Percentiles rank a stretch among this genome's conserved stretches.
phyloP scores from a whole-genome alignment of 345 rosid genomes.

The Zanthoxylum bungeanum region DNA sequence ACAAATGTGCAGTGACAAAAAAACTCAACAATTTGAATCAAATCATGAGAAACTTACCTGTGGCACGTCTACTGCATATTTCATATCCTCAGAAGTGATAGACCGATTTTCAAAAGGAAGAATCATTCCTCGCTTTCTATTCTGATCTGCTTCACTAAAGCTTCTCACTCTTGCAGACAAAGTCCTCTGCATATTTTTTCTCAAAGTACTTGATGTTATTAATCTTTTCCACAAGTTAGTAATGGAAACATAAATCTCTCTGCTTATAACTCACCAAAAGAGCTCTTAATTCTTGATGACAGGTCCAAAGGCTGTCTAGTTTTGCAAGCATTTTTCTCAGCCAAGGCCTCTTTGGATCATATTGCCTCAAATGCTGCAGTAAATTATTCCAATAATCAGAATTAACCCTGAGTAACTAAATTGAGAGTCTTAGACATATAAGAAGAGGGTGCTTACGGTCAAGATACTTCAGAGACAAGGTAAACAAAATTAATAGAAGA shows the following conservation, averaged over 20 bases:
- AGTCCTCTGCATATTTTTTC: constrained; percentile 34
- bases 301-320: constrained; percentile 33
- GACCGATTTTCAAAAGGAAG: constrained; percentile 67
- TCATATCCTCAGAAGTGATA: constrained; percentile 51
- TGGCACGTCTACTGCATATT: constrained; percentile 66
- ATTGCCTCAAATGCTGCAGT: constrained; percentile 57
- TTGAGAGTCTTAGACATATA: background rate
- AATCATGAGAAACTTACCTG: constrained; percentile 28
- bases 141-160: constrained; percentile 25
- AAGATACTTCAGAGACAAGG: constrained; percentile 62
- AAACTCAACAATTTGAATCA: background rate
- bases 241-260: background rate
- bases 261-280: constrained; percentile 27
- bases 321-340: constrained; percentile 34
- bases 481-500: constrained; percentile 65
- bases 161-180: constrained; percentile 35
- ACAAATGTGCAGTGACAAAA: background rate
- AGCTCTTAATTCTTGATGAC: constrained; percentile 26
- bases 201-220: background rate
- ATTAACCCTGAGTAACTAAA: background rate
- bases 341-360: constrained; percentile 43
- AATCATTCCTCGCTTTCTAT: constrained; percentile 52
- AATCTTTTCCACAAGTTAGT: background rate
- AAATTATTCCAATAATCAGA: constrained; percentile 14
- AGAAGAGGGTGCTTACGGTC: constrained; percentile 50